phyloP scores from a whole-genome alignment of 2,329 filamentous ascomycete species.

The Lomentospora prolificans region DNA sequence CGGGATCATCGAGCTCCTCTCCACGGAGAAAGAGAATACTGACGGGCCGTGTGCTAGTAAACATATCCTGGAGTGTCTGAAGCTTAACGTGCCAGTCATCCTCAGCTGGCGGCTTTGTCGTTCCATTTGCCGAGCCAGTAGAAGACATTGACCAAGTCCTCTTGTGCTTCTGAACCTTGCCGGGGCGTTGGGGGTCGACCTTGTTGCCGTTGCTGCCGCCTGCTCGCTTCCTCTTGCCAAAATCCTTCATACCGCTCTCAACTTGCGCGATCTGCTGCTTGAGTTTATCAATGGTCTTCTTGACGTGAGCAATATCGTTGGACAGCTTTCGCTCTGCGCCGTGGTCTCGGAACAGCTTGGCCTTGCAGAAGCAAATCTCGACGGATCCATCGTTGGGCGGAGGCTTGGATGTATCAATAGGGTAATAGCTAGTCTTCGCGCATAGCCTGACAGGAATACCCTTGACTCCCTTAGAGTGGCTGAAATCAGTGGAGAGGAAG shows the following conservation, averaged over 20 bases:
- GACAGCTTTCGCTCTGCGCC: conserved; percentile 90
- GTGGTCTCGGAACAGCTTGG: conserved; percentile 93
- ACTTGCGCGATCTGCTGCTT: conserved; percentile 85
- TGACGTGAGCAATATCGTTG: conserved; percentile 89
- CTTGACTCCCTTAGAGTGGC: conserved; percentile 96
- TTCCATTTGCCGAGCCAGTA: conserved; percentile 48
- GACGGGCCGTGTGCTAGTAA: conserved; percentile 69
- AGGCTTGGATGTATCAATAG: conserved; percentile 38
- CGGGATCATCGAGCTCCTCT: conserved; percentile 69
- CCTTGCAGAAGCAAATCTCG: conserved; percentile 90
- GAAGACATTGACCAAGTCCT: conserved; percentile 94
- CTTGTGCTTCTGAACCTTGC: conserved; percentile 86
- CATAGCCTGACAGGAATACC: conserved; percentile 91
- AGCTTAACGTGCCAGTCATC: conserved; percentile 75
- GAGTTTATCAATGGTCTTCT: conserved; percentile 92
- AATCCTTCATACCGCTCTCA: conserved; percentile 57
- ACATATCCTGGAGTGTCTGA: conserved; percentile 76
- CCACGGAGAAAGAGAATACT: conserved; percentile 71
- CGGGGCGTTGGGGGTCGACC: conserved; percentile 45
- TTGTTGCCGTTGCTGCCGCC: not conserved
- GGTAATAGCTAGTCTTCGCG: conserved; percentile 69
- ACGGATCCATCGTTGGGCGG: conserved; percentile 34
- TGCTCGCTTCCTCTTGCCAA: conserved; percentile 50
- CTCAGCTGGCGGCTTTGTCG: conserved; percentile 44
- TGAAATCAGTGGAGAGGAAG: conserved; percentile 96